Base-by-base conservation (phyloP, 768 basidiomycete genomes). In the Pluteus cervinus region DNA sequence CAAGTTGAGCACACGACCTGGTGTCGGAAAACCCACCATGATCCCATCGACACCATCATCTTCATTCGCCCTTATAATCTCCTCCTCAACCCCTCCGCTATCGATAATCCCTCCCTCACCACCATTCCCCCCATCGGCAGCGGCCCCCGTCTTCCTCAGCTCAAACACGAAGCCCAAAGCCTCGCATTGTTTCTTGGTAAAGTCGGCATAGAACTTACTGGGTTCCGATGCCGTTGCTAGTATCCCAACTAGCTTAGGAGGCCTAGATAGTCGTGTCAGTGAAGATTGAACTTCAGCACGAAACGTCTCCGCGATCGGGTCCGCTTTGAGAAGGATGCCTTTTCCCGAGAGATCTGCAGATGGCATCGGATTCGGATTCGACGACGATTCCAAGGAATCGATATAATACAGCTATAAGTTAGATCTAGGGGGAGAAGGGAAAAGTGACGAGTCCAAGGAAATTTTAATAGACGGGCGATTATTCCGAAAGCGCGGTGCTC, bases 71-170 rank as follows among this genome's bases (percentile, higher is more conserved):
- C 91, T 87, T 22, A 97, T 81, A 48, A 98, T 94, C 6, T 87
- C 93, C 57, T 94, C 88, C 58, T 99, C 96, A 6, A 92, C 91
- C 8, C 88, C 92, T n/a, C n/a, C n/a, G n/a, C n/a, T n/a, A n/a
- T n/a, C n/a, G n/a, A n/a, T n/a, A n/a, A n/a, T n/a, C n/a, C n/a
- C n/a, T n/a, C n/a, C n/a, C n/a, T n/a, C n/a, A 21, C 92, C 89
- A 1, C 88, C 88, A 30, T 87, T 85, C 0, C 68, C 75, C 5
- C 76, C 62, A 55, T 72, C 69, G 3, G 63, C 65, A 4, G 81
- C 80, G 4, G 76, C 72, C 0, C 86, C 89, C 5, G 79, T 81
- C 42, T 63, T 66, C 50, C 77, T 79, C 41, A 99, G 68, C 35
- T 87, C 79, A 55, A 91, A 99, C 24, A 81, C 75, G 36, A 99